A percentile compares a stretch with the other conserved stretches of the same genome.
phyloP scores from a whole-genome alignment of 2,329 filamentous ascomycete genomes.

The Chrysoporthe austroafricana region DNA sequence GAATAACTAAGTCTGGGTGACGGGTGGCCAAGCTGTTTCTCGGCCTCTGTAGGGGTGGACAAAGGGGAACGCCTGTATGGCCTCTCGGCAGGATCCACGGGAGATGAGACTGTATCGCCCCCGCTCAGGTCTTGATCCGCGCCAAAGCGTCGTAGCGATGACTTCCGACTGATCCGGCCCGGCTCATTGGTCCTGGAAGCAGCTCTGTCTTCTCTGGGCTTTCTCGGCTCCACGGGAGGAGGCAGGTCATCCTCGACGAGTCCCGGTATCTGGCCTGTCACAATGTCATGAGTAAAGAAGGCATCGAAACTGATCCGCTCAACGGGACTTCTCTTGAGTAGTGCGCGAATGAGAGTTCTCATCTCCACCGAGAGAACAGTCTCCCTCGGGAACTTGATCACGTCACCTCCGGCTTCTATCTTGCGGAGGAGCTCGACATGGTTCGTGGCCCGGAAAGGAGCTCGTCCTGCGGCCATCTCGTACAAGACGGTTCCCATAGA shows the following conservation, averaged over 20 bases:
- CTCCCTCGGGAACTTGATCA: conserved; percentile 80
- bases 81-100: conserved; percentile 50
- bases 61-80: conserved; percentile 48
- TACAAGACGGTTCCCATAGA: conserved; percentile 94
- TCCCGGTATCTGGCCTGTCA: conserved; percentile 77
- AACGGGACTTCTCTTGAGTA: conserved; percentile 84
- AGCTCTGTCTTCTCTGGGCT: conserved; percentile 41
- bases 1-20: conserved; percentile 46
- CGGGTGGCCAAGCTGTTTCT: conserved; percentile 35
- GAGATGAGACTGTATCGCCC: conserved; percentile 42
- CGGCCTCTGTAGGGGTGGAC: conserved; percentile 46
- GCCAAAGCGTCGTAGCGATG: conserved; percentile 47
- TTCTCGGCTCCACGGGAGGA: conserved; percentile 38
- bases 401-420: conserved; percentile 87
- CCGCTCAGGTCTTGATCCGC: conserved; percentile 42
- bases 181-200: conserved; percentile 39
- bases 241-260: conserved; percentile 77
- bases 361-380: conserved; percentile 73
- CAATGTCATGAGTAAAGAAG: conserved; percentile 78
- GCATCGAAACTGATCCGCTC: conserved; percentile 85
- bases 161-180: conserved; percentile 37
- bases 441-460: conserved; percentile 89
- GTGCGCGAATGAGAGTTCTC: conserved; percentile 76
- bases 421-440: conserved; percentile 92
- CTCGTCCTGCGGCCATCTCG: conserved; percentile 90